A percentile compares a stretch with the other conserved stretches of the same genome.
Conservation (phyloP, 345 rosid genomes). For the Camelina laxa region DNA sequence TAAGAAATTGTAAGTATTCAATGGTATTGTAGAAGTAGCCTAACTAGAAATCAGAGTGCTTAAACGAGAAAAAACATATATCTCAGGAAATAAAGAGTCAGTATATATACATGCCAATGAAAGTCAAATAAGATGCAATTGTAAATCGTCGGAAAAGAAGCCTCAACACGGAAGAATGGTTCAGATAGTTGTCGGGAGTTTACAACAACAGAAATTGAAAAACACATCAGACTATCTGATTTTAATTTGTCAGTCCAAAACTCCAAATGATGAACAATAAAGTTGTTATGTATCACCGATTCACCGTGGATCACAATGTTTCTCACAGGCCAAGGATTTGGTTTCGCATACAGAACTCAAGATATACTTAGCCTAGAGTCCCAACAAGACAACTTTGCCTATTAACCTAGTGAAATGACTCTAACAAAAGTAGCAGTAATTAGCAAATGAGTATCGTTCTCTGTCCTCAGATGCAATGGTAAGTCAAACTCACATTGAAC, state of each 20-base stretch:
- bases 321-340: background rate
- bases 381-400: background rate
- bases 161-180: no score
- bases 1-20: background rate
- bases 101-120: background rate
- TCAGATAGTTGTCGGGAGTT: background rate
- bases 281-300: background rate
- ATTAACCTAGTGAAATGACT: background rate
- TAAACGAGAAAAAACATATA: background rate
- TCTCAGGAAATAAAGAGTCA: background rate
- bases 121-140: background rate
- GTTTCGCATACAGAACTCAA: background rate
- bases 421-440: background rate
- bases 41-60: background rate
- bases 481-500: constrained; percentile 16
- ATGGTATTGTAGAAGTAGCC: background rate
- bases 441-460: background rate
- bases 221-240: background rate
- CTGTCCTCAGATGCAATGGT: background rate
- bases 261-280: background rate
- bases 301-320: background rate
- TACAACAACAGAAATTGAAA: background rate
- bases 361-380: background rate
- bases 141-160: no score
- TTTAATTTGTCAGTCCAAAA: background rate